Conservation (phyloP, 2,329 filamentous ascomycete genomes). For the Nectriaceae sp. region DNA sequence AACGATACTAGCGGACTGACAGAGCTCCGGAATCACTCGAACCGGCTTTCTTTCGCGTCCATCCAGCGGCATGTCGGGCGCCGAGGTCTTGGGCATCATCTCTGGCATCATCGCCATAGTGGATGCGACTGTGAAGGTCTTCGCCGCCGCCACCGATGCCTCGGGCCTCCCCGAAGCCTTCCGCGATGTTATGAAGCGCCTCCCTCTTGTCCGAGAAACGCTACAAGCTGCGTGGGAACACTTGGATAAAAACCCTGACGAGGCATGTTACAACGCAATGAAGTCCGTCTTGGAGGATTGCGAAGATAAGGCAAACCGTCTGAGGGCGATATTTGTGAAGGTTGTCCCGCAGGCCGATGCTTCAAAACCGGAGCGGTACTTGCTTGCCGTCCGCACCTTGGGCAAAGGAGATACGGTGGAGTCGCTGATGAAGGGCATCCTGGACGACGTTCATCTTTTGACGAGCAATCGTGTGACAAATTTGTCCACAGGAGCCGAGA, state of each 20-base stretch:
- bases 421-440: slow-evolving; percentile 28
- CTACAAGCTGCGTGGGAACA: slow-evolving; percentile 12
- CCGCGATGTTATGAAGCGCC: slow-evolving; percentile 21
- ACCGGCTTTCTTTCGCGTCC: too few relatives aligned
- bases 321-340: slow-evolving; percentile 17
- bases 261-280: neutral
- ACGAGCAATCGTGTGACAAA: slow-evolving; percentile 9
- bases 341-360: slow-evolving; percentile 18
- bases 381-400: slow-evolving; percentile 18
- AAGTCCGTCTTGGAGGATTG: slow-evolving; percentile 22
- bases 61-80: slow-evolving; percentile 12
- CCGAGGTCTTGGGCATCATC: slow-evolving; percentile 26
- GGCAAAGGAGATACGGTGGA: slow-evolving; percentile 27
- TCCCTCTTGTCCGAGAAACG: slow-evolving; percentile 26
- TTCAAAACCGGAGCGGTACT: slow-evolving; percentile 18
- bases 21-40: too few relatives aligned
- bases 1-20: too few relatives aligned
- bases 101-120: slow-evolving; percentile 30
- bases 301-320: slow-evolving; percentile 17
- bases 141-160: slow-evolving; percentile 21
- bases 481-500: slow-evolving; percentile 5
- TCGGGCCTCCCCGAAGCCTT: slow-evolving; percentile 28
- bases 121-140: slow-evolving; percentile 26
- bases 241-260: neutral
- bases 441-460: slow-evolving; percentile 28